Percentiles rank a stretch among this genome's conserved stretches.
These are phyloP conservation scores for Colletotrichum horii DNA, from an alignment of 2,329 filamentous ascomycete genomes.

Conservation along the genomic window DNA sequence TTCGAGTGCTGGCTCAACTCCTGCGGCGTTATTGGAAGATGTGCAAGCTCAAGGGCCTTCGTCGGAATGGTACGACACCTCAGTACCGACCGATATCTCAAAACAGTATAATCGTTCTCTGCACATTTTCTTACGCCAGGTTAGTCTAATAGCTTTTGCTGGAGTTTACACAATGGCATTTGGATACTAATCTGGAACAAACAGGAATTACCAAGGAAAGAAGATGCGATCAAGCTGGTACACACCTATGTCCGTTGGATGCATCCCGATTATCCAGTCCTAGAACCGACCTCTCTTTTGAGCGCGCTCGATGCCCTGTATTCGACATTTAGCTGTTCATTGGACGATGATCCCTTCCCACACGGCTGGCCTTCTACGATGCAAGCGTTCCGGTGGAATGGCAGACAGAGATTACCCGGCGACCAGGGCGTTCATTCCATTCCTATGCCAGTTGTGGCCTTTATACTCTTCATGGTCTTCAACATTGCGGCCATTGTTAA, in stretches of 20 bases:
- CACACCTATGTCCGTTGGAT: conserved; percentile 27
- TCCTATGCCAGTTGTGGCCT: conserved; percentile 29
- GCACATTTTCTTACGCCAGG: conserved; percentile 3
- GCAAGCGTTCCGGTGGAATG: conserved; percentile 27
- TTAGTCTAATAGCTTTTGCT: background rate
- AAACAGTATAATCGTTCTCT: conserved; percentile 19
- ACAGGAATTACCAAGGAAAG: conserved; percentile 25
- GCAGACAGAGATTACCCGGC: conserved; percentile 3
- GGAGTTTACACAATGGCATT: background rate
- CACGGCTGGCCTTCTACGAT: conserved; percentile 25
- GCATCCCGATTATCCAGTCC: conserved; percentile 26
- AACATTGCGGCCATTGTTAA: conserved; percentile 38
- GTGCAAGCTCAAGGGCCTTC: conserved; percentile 8
- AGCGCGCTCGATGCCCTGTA: conserved; percentile 27
- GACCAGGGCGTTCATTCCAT: background rate
- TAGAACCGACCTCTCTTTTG: conserved; percentile 24
- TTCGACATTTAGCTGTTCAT: conserved; percentile 10
- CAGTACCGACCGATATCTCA: background rate
- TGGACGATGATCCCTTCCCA: conserved; percentile 7
- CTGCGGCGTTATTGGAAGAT: conserved; percentile 1
- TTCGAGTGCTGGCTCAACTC: background rate
- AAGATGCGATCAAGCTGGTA: conserved; percentile 23
- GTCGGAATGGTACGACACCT: conserved; percentile 6
- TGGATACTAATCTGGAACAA: background rate
- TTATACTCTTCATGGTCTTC: conserved; percentile 40